These are phyloP conservation scores for Podospora pseudopauciseta DNA, from an alignment of 495 filamentous ascomycete species.

Conservation along the genomic window DNA sequence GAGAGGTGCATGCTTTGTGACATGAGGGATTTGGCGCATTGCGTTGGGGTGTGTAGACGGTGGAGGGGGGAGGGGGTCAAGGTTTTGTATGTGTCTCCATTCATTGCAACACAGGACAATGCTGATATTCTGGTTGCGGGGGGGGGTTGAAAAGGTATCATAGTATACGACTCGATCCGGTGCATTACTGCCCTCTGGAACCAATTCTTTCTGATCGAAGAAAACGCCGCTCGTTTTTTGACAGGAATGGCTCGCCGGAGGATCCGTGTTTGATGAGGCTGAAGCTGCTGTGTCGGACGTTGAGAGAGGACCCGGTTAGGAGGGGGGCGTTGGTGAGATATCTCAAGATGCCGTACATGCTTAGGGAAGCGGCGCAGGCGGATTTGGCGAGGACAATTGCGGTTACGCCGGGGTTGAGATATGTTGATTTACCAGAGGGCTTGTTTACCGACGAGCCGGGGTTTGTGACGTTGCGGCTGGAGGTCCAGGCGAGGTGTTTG, in stretches of 20 bases:
- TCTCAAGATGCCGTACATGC: slow-evolving; percentile 95
- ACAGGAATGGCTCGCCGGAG: slow-evolving; percentile 70
- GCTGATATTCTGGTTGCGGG: slow-evolving; percentile 15
- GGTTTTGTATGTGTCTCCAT: slow-evolving; percentile 48
- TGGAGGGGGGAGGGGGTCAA: slow-evolving; percentile 61
- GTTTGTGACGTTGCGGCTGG: slow-evolving; percentile 71
- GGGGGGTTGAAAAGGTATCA: slow-evolving; percentile 59
- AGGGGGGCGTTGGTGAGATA: slow-evolving; percentile 66
- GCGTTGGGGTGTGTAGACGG: slow-evolving; percentile 63
- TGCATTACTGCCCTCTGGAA: slow-evolving; percentile 92
- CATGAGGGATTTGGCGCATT: slow-evolving; percentile 82
- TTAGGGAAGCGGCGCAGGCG: slow-evolving; percentile 78
- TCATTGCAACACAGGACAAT: too few species aligned
- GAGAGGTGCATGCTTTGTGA: slow-evolving; percentile 95
- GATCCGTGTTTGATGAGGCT: slow-evolving; percentile 76
- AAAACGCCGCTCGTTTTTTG: slow-evolving; percentile 68
- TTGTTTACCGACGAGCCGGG: slow-evolving; percentile 74
- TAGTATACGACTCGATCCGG: slow-evolving; percentile 86
- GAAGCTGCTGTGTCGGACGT: slow-evolving; percentile 70
- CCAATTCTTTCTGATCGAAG: slow-evolving; percentile 71
- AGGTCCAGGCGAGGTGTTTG: slow-evolving; percentile 76
- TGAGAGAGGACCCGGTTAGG: slow-evolving; percentile 64
- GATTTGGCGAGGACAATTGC: slow-evolving; percentile 82
- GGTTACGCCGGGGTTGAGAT: slow-evolving; percentile 78
- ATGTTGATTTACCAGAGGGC: slow-evolving; percentile 87